Evolutionary conservation across 2,329 filamentous ascomycete species (phyloP), one percentile per base, ranked within the genome.

Genomic region (Xylariaceae sp.): DNA sequence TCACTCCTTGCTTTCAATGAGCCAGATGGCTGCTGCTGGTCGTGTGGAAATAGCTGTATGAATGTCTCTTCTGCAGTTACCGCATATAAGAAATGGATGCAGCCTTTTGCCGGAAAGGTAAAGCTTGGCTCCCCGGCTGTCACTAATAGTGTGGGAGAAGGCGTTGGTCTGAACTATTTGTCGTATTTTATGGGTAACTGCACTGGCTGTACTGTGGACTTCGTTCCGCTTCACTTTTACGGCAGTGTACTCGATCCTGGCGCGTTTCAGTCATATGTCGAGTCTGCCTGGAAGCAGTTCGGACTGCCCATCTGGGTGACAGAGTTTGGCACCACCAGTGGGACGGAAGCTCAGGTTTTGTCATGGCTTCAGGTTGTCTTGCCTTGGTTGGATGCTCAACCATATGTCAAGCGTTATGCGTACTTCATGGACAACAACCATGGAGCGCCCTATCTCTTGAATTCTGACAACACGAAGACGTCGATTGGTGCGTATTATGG

Each of bases 141-240:
- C 4, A 39, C 43, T 12, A 45, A 39, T 18, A 18, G 31, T 11
- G 35, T 18, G 18, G 35, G 35, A 9, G 15, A 19, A 6, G 31
- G n/a, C 18, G 33, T 39, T 18, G 43, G 43, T 3, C 18, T 45
- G 32, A 14, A 39, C 19, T 45, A 45, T 17, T 33, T 45, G 7
- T 7, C 6, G 15, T 18, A 19, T 3, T 45, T 45, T 32, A 19
- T 45, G 15, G 35, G 31, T 12, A 36, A 35, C 39, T 45, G 43
- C 43, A 39, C 42, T 15, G 42, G 19, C 3, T 45, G 43, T 17
- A 27, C 7, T n/a, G 35, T 45, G 11, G 43, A 45, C 17, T 45
- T 45, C 43, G 39, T 45, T 32, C 32, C 32, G 33, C 43, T 45
- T 18, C 43, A 45, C 31, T 45, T 17, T 15, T 45, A 45, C 32